These are phyloP conservation scores for Daedalea quercina DNA, from an alignment of 768 basidiomycete genomes.

Conservation along the genomic window DNA sequence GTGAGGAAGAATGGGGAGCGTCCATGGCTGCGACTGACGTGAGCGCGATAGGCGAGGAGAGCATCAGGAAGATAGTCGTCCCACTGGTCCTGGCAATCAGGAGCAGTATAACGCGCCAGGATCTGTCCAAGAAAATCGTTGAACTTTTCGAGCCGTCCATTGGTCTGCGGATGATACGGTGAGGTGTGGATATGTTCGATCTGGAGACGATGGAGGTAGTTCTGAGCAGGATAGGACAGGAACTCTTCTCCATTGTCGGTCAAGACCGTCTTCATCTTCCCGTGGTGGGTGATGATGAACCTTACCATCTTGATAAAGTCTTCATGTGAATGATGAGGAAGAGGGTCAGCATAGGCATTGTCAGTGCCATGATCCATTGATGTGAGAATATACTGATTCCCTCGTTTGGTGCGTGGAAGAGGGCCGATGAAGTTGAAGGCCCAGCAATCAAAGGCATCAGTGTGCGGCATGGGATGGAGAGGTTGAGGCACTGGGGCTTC, in stretches of 20 bases:
- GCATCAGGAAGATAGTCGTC: conserved; percentile 16
- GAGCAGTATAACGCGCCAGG: conserved; percentile 9
- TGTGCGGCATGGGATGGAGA: conserved; percentile 16
- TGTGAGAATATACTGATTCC: conserved; percentile 16
- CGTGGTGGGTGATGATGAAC: conserved; percentile 6
- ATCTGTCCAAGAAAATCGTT: conserved; percentile 7
- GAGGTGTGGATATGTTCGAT: conserved; percentile 17
- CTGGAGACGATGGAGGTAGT: conserved; percentile 5
- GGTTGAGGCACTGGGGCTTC: conserved; percentile 9
- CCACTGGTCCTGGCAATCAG: conserved; percentile 7
- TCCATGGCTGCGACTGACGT: conserved; percentile 7
- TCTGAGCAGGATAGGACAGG: conserved; percentile 11
- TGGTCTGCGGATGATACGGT: conserved; percentile 7
- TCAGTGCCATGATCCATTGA: conserved; percentile 12
- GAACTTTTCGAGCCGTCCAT: conserved; percentile 2
- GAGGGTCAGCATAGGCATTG: conserved; percentile 2
- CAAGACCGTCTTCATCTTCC: conserved; percentile 13
- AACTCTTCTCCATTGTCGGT: conserved; percentile 20
- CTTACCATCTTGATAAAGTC: conserved; percentile 1
- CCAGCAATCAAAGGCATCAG: conserved; percentile 14
- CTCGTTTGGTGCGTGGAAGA: conserved; percentile 7
- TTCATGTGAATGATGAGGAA: conserved; percentile 6
- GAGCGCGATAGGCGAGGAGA: conserved; percentile 14
- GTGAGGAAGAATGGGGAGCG: conserved; percentile 13
- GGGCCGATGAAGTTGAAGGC: conserved; percentile 18